Conservation (phyloP, 1,284 basidiomycete species). For the Cryptococcus floricola region DNA sequence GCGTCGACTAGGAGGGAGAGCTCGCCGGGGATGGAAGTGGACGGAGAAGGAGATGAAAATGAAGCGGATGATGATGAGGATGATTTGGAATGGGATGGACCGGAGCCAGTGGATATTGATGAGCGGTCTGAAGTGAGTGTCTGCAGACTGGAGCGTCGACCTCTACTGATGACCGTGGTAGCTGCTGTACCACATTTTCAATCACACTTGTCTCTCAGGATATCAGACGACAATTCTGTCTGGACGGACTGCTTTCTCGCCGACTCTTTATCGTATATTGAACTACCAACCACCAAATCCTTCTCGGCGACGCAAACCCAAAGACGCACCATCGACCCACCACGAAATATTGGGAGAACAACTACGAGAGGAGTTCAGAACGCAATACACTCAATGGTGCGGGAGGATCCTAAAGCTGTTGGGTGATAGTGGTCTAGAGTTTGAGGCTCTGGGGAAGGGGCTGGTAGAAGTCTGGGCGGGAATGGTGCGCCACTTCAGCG, state of each 20-base stretch:
- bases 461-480: constrained; percentile 2
- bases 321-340: constrained; percentile 12
- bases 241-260: constrained; percentile 6
- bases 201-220: constrained; percentile 21
- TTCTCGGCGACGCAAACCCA: constrained; percentile 20
- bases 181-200: constrained; percentile 38
- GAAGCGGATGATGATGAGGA: constrained; percentile 4
- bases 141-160: neutral
- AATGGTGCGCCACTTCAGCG: constrained; percentile 5
- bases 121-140: neutral
- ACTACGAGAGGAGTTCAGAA: neutral
- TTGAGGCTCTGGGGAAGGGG: constrained; percentile 11
- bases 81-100: neutral
- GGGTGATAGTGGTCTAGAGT: constrained; percentile 10
- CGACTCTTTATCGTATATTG: constrained; percentile 32
- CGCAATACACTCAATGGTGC: constrained; percentile 8
- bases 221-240: constrained; percentile 11
- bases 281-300: constrained; percentile 14
- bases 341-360: neutral
- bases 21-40: constrained; percentile 6
- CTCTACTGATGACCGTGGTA: constrained; percentile 3
- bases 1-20: neutral
- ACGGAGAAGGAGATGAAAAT: neutral
- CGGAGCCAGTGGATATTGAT: constrained; percentile 1
- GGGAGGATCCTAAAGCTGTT: constrained; percentile 16